These are phyloP conservation scores for Colletotrichum truncatum DNA, from an alignment of 2,329 filamentous ascomycete species.

Conservation along the genomic window DNA sequence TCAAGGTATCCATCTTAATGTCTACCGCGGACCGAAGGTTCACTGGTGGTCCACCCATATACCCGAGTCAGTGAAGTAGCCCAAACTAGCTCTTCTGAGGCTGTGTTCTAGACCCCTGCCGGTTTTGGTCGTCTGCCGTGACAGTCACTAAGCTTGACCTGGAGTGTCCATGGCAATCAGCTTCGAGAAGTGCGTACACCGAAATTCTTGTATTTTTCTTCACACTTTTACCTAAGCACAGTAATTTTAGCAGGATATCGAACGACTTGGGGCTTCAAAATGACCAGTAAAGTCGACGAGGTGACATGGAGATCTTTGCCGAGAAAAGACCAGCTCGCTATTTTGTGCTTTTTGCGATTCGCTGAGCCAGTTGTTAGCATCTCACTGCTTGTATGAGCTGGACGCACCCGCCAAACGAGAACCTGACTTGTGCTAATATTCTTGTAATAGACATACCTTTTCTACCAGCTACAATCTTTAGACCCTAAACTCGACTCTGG, in stretches of 20 bases:
- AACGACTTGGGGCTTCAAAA: no score
- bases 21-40: slow-evolving; percentile 1
- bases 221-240: no score
- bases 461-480: slow-evolving; percentile 11
- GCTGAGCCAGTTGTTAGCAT: slow-evolving; percentile 20
- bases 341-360: slow-evolving; percentile 17
- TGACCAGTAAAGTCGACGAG: background rate
- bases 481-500: slow-evolving; percentile 4
- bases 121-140: no score
- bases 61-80: slow-evolving; percentile 10
- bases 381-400: background rate
- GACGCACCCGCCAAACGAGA: no score
- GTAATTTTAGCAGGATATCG: no score
- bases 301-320: slow-evolving; percentile 19
- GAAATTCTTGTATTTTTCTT: no score
- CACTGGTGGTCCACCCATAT: background rate
- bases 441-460: background rate
- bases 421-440: background rate
- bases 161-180: background rate
- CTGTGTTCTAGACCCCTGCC: no score
- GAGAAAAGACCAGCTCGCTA: slow-evolving; percentile 15
- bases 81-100: no score
- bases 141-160: no score
- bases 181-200: no score
- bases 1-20: background rate